These are phyloP conservation scores for Sinapis alba DNA, from an alignment of 441 rosid genomes.

Conservation along the genomic window DNA sequence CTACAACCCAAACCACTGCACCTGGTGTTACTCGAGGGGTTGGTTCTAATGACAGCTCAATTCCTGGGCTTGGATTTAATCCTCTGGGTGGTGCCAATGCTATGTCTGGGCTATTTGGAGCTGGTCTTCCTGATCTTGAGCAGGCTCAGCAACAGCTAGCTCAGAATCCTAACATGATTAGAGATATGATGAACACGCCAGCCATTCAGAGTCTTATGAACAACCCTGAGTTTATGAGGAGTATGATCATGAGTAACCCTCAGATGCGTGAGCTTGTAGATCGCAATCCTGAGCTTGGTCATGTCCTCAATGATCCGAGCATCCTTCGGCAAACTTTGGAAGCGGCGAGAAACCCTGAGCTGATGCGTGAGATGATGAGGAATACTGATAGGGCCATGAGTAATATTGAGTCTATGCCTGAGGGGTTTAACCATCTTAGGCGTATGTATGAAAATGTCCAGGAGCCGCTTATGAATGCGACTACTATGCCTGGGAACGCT, in stretches of 20 bases:
- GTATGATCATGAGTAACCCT: constrained; percentile 67
- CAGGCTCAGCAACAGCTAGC: constrained; percentile 83
- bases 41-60: constrained; percentile 57
- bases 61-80: constrained; percentile 68
- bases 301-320: constrained; percentile 62
- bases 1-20: constrained; percentile 49
- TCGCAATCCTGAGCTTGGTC: constrained; percentile 74
- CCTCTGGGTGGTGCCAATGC: constrained; percentile 59
- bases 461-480: constrained; percentile 68
- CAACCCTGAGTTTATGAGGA: constrained; percentile 65
- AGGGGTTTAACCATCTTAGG: constrained; percentile 69
- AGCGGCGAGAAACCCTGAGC: constrained; percentile 72
- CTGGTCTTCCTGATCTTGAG: constrained; percentile 71
- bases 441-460: constrained; percentile 78
- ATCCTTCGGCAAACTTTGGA: constrained; percentile 65
- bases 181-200: constrained; percentile 81
- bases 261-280: constrained; percentile 71
- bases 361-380: constrained; percentile 77
- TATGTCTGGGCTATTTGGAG: constrained; percentile 66
- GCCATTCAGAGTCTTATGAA: constrained; percentile 70
- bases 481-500: constrained; percentile 56
- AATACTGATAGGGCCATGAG: constrained; percentile 71
- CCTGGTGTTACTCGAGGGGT: constrained; percentile 60
- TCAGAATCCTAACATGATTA: constrained; percentile 74
- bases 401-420: constrained; percentile 70